Evolutionary conservation across 371 early-diverging fungal species (phyloP), one percentile per base, ranked within the genome.

Genomic region (Circinella umbellata): DNA sequence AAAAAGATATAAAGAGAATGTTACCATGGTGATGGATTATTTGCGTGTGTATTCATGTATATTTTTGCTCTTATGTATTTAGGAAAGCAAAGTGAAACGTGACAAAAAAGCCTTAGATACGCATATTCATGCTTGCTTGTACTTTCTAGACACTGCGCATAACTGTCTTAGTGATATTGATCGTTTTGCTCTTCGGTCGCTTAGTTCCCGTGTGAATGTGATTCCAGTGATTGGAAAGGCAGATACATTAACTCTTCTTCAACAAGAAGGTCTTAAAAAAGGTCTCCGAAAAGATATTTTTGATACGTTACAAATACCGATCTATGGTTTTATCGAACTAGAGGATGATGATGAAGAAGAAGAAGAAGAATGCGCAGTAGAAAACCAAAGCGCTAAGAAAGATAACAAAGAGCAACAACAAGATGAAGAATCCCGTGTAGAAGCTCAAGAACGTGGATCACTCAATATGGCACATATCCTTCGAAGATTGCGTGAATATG

Each of bases 211-310:
- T 37, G 96, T 95, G 46, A 98, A 98, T 77, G 83, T 98, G 53
- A 92, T 99, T 63, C 99, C 99, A 0, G 91, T 99, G 51, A 92
- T 99, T 76, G 93, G 98, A n/a, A 97, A 99, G 67, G 91, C 97
- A 10, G 99, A 99, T 71, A 95, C 94, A 5, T 81, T 99, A 74
- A 97, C 98, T 14, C 84, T 85, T 4, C 87, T 91, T 18, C 98
- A 98, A 83, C 81, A 95, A 36, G 88, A 86, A 64, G 76, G 78
- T 14, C 82, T 98, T 76, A 98, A 99, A 86, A 73, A 83, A 72
- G 76, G 89, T 55, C 87, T 87, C 66, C 76, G 85, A 53, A 76
- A 76, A 39, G 92, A 91, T 67, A 75, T 92, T 8, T 82, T 84
- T 49, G 86, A 83, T 46, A 42, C 70, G 7, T 68, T 83, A 67